A percentile compares a stretch with the other conserved stretches of the same genome.
phyloP scores from a whole-genome alignment of 805 yeast species.

The Wickerhamomyces silvicola region DNA sequence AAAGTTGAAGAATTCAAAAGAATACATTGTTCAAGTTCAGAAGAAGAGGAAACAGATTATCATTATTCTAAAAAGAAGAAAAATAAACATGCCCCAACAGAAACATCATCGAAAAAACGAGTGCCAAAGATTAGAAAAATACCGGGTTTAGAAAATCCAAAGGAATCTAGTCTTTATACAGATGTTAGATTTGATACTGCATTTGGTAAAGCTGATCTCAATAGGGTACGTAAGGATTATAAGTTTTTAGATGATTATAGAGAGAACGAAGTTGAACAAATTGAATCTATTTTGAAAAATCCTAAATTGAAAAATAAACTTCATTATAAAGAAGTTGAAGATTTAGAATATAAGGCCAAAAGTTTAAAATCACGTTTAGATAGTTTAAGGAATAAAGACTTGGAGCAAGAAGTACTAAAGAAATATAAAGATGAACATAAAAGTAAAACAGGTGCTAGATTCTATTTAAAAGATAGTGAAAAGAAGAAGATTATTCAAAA shows the following conservation, averaged over 20 bases:
- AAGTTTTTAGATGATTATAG: conserved; percentile 84
- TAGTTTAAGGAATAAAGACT: conserved; percentile 64
- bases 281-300: conserved; percentile 52
- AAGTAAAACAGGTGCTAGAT: conserved; percentile 47
- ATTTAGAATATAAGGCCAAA: conserved; percentile 50
- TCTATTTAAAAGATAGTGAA: conserved; percentile 62
- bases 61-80: conserved; percentile 26
- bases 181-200: conserved; percentile 93
- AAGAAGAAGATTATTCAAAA: conserved; percentile 68
- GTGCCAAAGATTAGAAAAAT: conserved; percentile 68
- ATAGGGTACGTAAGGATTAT: conserved; percentile 67
- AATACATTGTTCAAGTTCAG: conserved; percentile 1
- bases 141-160: conserved; percentile 51
- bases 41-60: not conserved
- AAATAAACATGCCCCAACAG: conserved; percentile 85
- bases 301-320: conserved; percentile 36
- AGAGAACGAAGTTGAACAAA: conserved; percentile 57
- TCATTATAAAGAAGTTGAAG: conserved; percentile 40
- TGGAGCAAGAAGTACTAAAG: conserved; percentile 64
- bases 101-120: conserved; percentile 63
- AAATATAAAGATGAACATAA: conserved; percentile 39
- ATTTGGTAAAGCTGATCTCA: conserved; percentile 72
- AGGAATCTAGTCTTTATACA: conserved; percentile 42
- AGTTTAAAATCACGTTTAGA: conserved; percentile 64
- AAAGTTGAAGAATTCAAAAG: conserved; percentile 1